Evolutionary conservation across 306 rosid species (phyloP), one percentile per base, ranked within the genome.

Genomic region (Begonia fuchsioides): DNA sequence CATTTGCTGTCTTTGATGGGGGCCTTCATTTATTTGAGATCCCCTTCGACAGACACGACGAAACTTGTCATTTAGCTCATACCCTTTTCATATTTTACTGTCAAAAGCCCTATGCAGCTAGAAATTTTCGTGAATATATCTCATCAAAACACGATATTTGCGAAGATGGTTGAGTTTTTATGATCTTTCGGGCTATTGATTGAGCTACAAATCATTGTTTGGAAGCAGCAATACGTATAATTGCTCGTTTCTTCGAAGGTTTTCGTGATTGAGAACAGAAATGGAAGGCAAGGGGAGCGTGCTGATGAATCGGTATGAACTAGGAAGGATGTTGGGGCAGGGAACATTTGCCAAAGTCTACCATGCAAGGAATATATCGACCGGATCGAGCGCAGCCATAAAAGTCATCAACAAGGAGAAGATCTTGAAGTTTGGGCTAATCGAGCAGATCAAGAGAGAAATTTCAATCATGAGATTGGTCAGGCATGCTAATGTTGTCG

Each of bases 101-200:
- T 51, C 73, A 67, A 69, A 54, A 64, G 47, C 73, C 55, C 54
- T 54, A 58, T 12, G 72, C 50, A 32, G 65, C 62, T 18, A 60
- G 54, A 58, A 71, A 71, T 65, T 50, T 49, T 32, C 51, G 67
- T 5, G 64, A 68, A 44, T 55, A 44, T 54, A 6, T 46, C 66
- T 57, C 61, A 46, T 62, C 80, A 57, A 73, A 70, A 47, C 79
- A 56, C 39, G 70, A 76, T 45, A 64, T 66, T 9, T 70, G 78
- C 38, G 81, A 85, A 51, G 98, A 82, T 13, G 98, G 94, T 68
- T 82, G 77, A 82, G 47, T 69, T 68, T 52, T 52, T 26, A 26
- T 26, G 35, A 26, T 26, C 35, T 26, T 26, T 26, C 35, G 0
- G 35, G 35, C 7, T 26, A 20, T 20, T 20, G 5, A 6, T 20